Percentiles rank a stretch among this genome's conserved stretches.
Conservation (phyloP, 2,329 filamentous ascomycete species). For the Plenodomus tracheiphilus region DNA sequence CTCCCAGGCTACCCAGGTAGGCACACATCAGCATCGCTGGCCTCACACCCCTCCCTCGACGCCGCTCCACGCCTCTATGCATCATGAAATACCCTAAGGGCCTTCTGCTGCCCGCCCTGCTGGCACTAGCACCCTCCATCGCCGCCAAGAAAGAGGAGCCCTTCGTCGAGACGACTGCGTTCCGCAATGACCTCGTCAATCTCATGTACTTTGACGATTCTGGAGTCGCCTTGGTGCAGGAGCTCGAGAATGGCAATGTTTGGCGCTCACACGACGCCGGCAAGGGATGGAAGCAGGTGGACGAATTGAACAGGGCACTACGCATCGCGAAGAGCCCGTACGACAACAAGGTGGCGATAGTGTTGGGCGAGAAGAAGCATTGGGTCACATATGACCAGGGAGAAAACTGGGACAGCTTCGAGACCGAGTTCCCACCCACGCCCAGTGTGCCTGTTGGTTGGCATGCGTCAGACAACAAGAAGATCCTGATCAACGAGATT, state of each 20-base stretch:
- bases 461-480: conserved; percentile 80
- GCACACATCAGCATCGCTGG: conserved; percentile 15
- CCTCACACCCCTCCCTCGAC: conserved; percentile 18
- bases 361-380: conserved; percentile 72
- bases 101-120: conserved; percentile 55
- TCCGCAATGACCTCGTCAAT: conserved; percentile 68
- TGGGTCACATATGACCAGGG: conserved; percentile 84
- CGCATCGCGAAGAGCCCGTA: conserved; percentile 76
- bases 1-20: too few relatives aligned
- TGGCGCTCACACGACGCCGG: conserved; percentile 83
- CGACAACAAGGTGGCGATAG: conserved; percentile 77
- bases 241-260: conserved; percentile 65
- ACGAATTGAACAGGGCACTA: conserved; percentile 60
- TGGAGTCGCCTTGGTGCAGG: conserved; percentile 76
- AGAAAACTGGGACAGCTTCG: conserved; percentile 77
- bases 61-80: conserved; percentile 34
- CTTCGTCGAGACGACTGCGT: conserved; percentile 64
- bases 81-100: conserved; percentile 45
- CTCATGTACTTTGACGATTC: conserved; percentile 92
- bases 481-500: conserved; percentile 74
- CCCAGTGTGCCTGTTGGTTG: conserved; percentile 70
- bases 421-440: conserved; percentile 58
- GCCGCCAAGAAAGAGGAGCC: conserved; percentile 62
- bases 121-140: conserved; percentile 47
- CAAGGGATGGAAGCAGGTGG: conserved; percentile 69